phyloP scores from a whole-genome alignment of 148 eudicot species.

The Fagopyrum esculentum region DNA sequence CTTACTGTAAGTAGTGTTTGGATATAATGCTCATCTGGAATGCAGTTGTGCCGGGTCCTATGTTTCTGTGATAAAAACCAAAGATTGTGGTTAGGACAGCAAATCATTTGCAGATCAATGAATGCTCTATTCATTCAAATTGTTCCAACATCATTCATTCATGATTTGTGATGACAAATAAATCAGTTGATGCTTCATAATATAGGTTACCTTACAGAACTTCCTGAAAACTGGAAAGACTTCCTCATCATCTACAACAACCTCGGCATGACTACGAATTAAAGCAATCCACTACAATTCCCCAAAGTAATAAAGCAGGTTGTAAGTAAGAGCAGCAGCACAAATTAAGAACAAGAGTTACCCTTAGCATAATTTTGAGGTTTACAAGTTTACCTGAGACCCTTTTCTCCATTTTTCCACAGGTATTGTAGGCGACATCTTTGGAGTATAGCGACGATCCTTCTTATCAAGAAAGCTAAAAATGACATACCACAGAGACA shows the following conservation, averaged over 20 bases:
- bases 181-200: too few relatives aligned
- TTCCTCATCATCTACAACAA: conserved; percentile 63
- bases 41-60: conserved; percentile 88
- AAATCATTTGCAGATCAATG: too few relatives aligned
- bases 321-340: too few relatives aligned
- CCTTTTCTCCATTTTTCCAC: conserved; percentile 85
- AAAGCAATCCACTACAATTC: conserved; percentile 68
- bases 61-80: conserved; percentile 53
- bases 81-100: neutral
- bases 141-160: too few relatives aligned
- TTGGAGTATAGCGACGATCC: conserved; percentile 68
- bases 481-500: neutral
- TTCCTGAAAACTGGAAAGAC: conserved; percentile 64
- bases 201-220: conserved; percentile 64
- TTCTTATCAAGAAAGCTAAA: conserved; percentile 77
- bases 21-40: conserved; percentile 96
- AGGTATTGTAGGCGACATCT: conserved; percentile 76
- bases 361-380: too few relatives aligned
- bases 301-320: too few relatives aligned
- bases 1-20: conserved; percentile 87
- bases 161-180: neutral
- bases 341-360: too few relatives aligned
- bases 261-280: conserved; percentile 75
- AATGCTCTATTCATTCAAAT: too few relatives aligned
- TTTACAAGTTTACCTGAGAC: conserved; percentile 54